Evolutionary conservation across 2,329 filamentous ascomycete species (phyloP).

Genomic region (Colletotrichum incanum): DNA sequence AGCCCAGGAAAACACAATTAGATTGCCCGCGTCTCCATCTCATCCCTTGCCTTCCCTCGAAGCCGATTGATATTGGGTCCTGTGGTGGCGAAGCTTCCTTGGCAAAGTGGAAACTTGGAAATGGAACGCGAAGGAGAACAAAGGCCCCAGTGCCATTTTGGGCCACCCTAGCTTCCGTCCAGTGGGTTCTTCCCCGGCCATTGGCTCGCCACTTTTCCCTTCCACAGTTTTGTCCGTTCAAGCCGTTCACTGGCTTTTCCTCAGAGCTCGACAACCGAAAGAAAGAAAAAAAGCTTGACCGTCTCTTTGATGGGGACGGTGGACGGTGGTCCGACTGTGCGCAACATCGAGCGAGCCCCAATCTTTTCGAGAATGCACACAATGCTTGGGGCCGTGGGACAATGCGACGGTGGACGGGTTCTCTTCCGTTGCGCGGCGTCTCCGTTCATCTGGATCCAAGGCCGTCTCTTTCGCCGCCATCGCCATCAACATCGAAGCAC

Average conservation of each 20-base stretch:
- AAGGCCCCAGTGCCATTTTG: constrained; percentile 20
- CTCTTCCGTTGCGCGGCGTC: background rate
- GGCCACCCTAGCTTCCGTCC: constrained; percentile 5
- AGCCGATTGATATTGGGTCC: background rate
- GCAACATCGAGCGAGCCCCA: background rate
- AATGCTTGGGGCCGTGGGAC: background rate
- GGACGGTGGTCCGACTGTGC: background rate
- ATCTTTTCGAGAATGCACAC: background rate
- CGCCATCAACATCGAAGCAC: background rate
- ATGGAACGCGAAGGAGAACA: constrained; percentile 17
- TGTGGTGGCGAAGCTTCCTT: constrained; percentile 43
- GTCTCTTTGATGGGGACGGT: background rate
- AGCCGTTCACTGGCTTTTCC: background rate
- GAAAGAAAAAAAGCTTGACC: constrained; percentile 17
- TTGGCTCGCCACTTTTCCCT: constrained; percentile 4
- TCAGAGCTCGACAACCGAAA: background rate
- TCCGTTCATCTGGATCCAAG: background rate
- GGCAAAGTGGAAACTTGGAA: constrained; percentile 23
- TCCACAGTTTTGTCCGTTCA: background rate
- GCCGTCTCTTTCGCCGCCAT: background rate
- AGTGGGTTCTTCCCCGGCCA: constrained; percentile 26
- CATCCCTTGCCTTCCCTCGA: background rate
- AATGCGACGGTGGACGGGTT: background rate
- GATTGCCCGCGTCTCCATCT: constrained; percentile 17
- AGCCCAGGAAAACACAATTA: constrained; percentile 9